A percentile compares a stretch with the other conserved stretches of the same genome.
Conservation (phyloP, 2,329 filamentous ascomycete genomes). For the Fusarium anguioides region DNA sequence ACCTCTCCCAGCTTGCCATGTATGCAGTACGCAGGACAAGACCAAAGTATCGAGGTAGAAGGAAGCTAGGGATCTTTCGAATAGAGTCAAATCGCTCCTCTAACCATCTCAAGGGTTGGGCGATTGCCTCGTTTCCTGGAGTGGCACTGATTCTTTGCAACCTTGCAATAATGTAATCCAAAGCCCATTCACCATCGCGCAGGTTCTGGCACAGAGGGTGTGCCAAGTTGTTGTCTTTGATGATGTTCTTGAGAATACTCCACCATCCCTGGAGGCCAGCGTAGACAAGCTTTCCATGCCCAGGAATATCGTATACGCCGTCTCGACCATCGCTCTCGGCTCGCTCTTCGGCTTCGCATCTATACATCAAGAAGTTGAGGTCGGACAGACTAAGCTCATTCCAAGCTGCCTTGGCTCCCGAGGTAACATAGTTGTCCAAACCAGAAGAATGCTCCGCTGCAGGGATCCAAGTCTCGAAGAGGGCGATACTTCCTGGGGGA, state of each 20-base stretch:
- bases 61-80: conserved; percentile 84
- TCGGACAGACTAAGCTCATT: conserved; percentile 79
- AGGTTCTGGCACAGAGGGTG: conserved; percentile 95
- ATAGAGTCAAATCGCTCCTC: conserved; percentile 87
- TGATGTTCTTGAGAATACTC: conserved; percentile 87
- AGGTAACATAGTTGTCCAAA: conserved; percentile 87
- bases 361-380: conserved; percentile 91
- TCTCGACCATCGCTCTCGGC: conserved; percentile 83
- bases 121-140: conserved; percentile 70
- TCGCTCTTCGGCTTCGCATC: conserved; percentile 87
- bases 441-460: conserved; percentile 84
- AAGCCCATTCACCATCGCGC: conserved; percentile 88
- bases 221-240: conserved; percentile 88
- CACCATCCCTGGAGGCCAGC: conserved; percentile 99
- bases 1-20: conserved; percentile 81
- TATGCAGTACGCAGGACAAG: conserved; percentile 90
- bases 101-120: conserved; percentile 79
- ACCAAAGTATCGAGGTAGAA: conserved; percentile 93
- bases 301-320: conserved; percentile 89
- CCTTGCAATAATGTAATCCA: conserved; percentile 86
- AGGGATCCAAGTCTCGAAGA: conserved; percentile 97
- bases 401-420: conserved; percentile 83
- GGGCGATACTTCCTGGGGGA: conserved; percentile 90
- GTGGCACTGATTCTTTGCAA: conserved; percentile 77
- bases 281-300: conserved; percentile 86